Conservation (phyloP, 352 stramenopile species). For the Pelagophyceae sp. region DNA sequence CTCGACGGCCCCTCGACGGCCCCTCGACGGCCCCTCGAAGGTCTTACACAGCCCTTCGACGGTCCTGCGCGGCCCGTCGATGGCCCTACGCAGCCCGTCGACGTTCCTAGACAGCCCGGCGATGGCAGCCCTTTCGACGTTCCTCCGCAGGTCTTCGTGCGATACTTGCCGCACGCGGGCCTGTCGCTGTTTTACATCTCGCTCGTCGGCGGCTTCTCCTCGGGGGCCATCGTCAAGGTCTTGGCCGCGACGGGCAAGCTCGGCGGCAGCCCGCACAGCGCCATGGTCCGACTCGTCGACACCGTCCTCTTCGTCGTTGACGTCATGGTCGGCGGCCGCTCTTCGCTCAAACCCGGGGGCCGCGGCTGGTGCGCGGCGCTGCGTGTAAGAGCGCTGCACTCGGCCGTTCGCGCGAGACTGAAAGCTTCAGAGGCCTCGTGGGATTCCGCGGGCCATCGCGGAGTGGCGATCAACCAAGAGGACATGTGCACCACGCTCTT, state of each 20-base stretch:
- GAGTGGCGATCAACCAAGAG: constrained; percentile 55
- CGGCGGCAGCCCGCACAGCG: constrained; percentile 28
- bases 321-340: constrained; percentile 27
- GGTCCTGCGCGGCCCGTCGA: too few species aligned
- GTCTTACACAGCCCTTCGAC: too few species aligned
- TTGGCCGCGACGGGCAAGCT: constrained; percentile 45
- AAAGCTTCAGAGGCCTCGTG: constrained; percentile 34
- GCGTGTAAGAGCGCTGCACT: constrained; percentile 47
- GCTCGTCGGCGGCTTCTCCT: constrained; percentile 48
- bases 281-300: constrained; percentile 36
- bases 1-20: too few species aligned
- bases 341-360: constrained; percentile 25
- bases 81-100: too few species aligned
- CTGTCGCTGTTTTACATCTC: constrained; percentile 45
- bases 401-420: constrained; percentile 43
- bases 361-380: constrained; percentile 44
- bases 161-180: constrained; percentile 38
- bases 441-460: constrained; percentile 37
- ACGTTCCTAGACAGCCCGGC: too few species aligned
- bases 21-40: too few species aligned
- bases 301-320: constrained; percentile 40
- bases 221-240: constrained; percentile 48
- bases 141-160: constrained; percentile 46
- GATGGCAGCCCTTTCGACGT: too few species aligned
- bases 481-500: constrained; percentile 49